These are phyloP conservation scores for Zanthoxylum bungeanum DNA, from an alignment of 345 rosid species.

Conservation along the genomic window DNA sequence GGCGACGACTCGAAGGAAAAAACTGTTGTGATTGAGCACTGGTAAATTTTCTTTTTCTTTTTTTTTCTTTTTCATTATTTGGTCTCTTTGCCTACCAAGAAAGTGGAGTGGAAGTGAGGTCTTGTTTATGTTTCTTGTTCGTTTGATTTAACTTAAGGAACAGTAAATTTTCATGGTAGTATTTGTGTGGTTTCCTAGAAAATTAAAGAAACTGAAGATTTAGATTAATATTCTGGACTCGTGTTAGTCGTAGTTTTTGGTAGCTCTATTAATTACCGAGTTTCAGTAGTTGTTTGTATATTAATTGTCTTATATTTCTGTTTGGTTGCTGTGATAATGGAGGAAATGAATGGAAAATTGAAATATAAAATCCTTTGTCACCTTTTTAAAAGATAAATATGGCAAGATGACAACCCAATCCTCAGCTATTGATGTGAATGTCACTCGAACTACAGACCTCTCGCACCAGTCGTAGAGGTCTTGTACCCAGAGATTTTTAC, in stretches of 20 bases:
- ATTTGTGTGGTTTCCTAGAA: not conserved
- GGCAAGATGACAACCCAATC: no score
- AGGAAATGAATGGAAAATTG: not conserved
- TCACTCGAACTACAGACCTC: no score
- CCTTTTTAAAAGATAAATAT: no score
- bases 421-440: no score
- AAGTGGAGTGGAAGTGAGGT: not conserved
- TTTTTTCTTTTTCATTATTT: not conserved
- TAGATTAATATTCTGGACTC: not conserved
- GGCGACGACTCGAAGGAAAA: conserved; percentile 25
- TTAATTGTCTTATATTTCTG: not conserved
- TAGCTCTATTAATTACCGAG: not conserved
- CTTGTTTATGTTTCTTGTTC: not conserved
- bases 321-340: conserved; percentile 1
- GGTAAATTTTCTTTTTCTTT: no score
- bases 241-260: not conserved
- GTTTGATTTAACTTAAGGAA: not conserved
- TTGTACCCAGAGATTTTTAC: no score
- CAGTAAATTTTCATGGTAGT: not conserved
- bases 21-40: conserved; percentile 68
- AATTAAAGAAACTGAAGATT: not conserved
- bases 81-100: not conserved
- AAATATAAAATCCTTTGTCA: not conserved
- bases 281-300: not conserved
- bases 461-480: no score